Evolutionary conservation across 2,329 filamentous ascomycete species (phyloP).

Genomic region (Elsinoe necatrix): DNA sequence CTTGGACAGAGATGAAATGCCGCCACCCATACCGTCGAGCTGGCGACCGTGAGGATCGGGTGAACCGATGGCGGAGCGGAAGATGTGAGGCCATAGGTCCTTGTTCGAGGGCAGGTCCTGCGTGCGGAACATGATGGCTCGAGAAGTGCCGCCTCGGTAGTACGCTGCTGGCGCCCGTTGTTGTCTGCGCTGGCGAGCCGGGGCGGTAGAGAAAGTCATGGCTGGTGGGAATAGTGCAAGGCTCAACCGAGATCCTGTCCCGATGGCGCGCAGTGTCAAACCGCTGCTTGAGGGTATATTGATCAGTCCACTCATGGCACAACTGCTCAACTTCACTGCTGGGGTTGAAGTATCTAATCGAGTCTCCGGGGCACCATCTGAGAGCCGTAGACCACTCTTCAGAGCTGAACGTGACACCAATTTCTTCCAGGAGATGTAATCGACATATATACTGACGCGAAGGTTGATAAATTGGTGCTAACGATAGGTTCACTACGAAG

Average conservation of each 20-base stretch:
- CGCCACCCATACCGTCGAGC: conserved; percentile 63
- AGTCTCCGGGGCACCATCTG: too few species aligned
- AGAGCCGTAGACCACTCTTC: too few species aligned
- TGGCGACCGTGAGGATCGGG: conserved; percentile 58
- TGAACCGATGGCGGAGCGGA: conserved; percentile 53
- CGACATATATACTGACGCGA: not conserved
- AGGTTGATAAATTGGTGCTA: not conserved
- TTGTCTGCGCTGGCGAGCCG: not conserved
- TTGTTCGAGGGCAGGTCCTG: conserved; percentile 10
- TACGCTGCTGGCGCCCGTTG: conserved; percentile 14
- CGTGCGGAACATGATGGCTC: conserved; percentile 14
- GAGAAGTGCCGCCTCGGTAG: conserved; percentile 17
- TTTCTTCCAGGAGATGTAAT: too few species aligned
- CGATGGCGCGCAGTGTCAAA: too few species aligned
- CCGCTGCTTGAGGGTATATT: too few species aligned
- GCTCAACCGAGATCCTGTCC: not conserved
- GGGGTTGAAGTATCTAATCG: too few species aligned
- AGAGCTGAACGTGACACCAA: too few species aligned
- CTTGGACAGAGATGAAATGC: conserved; percentile 61
- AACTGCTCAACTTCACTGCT: too few species aligned
- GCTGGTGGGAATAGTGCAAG: not conserved
- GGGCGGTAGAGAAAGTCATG: not conserved
- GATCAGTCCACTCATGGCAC: too few species aligned
- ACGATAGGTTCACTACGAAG: not conserved
- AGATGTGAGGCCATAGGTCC: conserved; percentile 33